phyloP scores from a whole-genome alignment of 495 filamentous ascomycete genomes.

The Hypoxylon rickii region DNA sequence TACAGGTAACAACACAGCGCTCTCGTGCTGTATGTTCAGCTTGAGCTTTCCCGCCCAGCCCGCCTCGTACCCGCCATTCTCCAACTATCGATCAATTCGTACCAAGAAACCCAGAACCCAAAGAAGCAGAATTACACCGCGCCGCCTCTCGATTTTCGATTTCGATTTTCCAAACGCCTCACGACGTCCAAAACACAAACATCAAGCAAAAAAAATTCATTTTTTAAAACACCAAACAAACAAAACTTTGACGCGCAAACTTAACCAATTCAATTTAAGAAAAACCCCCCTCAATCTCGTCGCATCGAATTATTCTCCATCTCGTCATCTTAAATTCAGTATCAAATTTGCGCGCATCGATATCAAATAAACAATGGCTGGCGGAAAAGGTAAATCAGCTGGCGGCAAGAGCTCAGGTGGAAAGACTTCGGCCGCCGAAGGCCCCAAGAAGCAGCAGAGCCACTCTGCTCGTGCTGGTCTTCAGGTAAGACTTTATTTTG shows the following conservation, averaged over 20 bases:
- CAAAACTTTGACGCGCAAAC: constrained; percentile 37
- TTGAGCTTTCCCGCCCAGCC: neutral
- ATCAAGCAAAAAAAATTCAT: constrained; percentile 32
- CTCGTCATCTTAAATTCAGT: constrained; percentile 6
- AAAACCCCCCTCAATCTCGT: constrained; percentile 1
- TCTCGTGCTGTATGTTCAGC: neutral
- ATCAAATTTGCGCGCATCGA: constrained; percentile 38
- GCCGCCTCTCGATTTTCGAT: constrained; percentile 39
- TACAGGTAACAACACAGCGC: neutral
- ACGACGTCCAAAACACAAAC: constrained; percentile 36
- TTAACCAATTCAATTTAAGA: constrained; percentile 13
- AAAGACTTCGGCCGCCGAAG: constrained; percentile 76
- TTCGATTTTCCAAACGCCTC: constrained; percentile 17
- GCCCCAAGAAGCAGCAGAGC: constrained; percentile 91
- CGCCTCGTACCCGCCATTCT: neutral
- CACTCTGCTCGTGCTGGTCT: constrained; percentile 98
- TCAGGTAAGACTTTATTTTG: constrained; percentile 73
- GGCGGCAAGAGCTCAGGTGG: constrained; percentile 84
- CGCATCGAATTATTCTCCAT: constrained; percentile 3
- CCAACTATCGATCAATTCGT: neutral
- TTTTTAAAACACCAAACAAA: constrained; percentile 39
- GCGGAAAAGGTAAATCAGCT: constrained; percentile 92
- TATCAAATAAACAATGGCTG: constrained; percentile 57
- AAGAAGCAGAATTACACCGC: constrained; percentile 3
- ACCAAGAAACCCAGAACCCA: constrained; percentile 1